phyloP scores from a whole-genome alignment of 2,329 filamentous ascomycete species.

The Fusarium subglutinans region DNA sequence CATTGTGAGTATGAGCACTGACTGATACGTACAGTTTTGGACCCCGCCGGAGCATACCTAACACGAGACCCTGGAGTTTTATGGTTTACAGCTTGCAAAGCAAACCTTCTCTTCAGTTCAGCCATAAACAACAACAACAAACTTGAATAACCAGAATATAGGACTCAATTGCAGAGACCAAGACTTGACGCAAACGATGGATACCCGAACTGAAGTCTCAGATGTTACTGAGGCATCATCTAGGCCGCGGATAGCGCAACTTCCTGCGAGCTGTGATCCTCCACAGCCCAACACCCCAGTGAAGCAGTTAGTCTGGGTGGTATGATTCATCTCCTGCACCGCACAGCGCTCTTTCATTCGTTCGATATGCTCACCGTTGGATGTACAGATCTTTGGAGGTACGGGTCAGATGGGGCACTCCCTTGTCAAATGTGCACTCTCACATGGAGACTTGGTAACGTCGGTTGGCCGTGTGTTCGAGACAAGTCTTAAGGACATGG shows the following conservation, averaged over 20 bases:
- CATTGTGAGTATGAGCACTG: background rate
- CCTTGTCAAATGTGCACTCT: constrained; percentile 82
- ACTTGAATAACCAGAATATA: background rate
- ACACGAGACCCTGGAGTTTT: constrained; percentile 16
- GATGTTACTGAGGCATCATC: constrained; percentile 40
- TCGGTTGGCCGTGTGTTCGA: constrained; percentile 87
- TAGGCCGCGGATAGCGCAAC: constrained; percentile 56
- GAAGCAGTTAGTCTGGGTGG: constrained; percentile 88
- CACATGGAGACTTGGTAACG: constrained; percentile 83
- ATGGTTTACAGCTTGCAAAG: background rate
- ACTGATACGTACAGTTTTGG: constrained; percentile 13
- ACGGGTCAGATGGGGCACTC: constrained; percentile 97
- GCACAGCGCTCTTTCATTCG: background rate
- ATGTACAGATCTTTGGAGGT: constrained; percentile 81
- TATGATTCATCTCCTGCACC: constrained; percentile 49
- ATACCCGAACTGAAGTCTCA: constrained; percentile 38
- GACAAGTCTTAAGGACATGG: constrained; percentile 77
- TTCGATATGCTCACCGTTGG: constrained; percentile 1
- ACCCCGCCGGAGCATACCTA: constrained; percentile 18
- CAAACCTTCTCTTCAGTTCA: constrained; percentile 6
- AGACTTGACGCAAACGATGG: constrained; percentile 29
- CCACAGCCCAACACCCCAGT: constrained; percentile 75
- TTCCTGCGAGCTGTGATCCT: constrained; percentile 88
- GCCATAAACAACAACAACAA: background rate
- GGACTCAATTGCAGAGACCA: background rate